These are phyloP conservation scores for Suhomyces kunorum DNA, from an alignment of 1,139 yeast species.

Conservation along the genomic window DNA sequence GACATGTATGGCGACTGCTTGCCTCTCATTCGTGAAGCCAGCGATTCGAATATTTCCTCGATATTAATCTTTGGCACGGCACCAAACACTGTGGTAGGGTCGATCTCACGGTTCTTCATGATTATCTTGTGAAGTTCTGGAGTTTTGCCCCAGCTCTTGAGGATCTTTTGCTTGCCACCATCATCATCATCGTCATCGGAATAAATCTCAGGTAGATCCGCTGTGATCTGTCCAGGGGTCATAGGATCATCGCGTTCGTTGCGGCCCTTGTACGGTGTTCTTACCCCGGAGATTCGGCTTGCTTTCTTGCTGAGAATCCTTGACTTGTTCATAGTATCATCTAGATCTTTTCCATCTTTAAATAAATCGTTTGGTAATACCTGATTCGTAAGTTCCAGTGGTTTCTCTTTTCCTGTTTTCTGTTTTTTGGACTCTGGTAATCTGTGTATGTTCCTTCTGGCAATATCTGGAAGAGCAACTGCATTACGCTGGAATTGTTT, in stretches of 20 bases:
- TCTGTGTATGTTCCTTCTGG: slow-evolving; percentile 27
- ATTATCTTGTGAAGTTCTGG: slow-evolving; percentile 58
- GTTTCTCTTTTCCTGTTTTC: slow-evolving; percentile 10
- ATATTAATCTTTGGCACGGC: slow-evolving; percentile 69
- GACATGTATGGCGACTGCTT: slow-evolving; percentile 54
- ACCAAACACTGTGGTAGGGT: slow-evolving; percentile 79
- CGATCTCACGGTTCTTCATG: slow-evolving; percentile 57
- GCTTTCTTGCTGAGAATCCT: slow-evolving; percentile 11
- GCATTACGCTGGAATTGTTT: slow-evolving; percentile 27
- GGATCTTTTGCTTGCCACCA: slow-evolving; percentile 37
- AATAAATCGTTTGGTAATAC: slow-evolving; percentile 8
- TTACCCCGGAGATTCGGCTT: slow-evolving; percentile 9
- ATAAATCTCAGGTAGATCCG: slow-evolving; percentile 46
- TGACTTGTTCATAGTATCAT: slow-evolving; percentile 7
- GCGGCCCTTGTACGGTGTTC: slow-evolving; percentile 5
- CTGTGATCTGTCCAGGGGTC: slow-evolving; percentile 7
- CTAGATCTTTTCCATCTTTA: slow-evolving; percentile 2
- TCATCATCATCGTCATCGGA: slow-evolving; percentile 61
- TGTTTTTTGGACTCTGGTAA: slow-evolving; percentile 6
- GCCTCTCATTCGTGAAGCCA: slow-evolving; percentile 50
- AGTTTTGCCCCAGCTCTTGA: slow-evolving; percentile 74
- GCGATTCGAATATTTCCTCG: slow-evolving; percentile 64
- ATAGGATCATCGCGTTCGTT: not conserved
- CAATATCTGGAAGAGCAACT: slow-evolving; percentile 39
- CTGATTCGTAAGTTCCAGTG: slow-evolving; percentile 11